Evolutionary conservation across 306 rosid species (phyloP), one percentile per base, ranked within the genome.

Genomic region (Herpetospermum pedunculosum): DNA sequence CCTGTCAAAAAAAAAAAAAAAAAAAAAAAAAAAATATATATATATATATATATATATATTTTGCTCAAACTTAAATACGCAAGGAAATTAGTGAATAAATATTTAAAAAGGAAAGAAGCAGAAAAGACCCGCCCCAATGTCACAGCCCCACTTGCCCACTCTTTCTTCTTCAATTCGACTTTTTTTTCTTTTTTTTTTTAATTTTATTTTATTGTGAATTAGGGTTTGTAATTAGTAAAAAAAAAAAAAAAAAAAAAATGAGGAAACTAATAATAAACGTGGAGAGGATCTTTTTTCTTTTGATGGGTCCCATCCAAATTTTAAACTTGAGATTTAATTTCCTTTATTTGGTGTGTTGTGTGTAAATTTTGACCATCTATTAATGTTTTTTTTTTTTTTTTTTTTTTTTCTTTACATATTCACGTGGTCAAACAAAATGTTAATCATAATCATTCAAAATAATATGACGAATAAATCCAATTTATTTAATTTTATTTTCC

Each of bases 311-410:
- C 57, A 37, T 63, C 37, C 47, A n/a, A n/a, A n/a, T n/a, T n/a
- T 25, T 9, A 63, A 63, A 35, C 70, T 34, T 34, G 41, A 63
- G 78, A 73, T 77, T 58, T 64, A 16, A 73, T 35, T 47, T 55
- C 13, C 77, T 72, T 74, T 76, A 12, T 67, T 64, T 63, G 70
- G 32, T 72, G 73, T 67, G 75, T 57, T 62, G 38, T 73, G 78
- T 70, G 25, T 19, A 65, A 40, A 71, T 59, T 78, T 85, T 91
- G 81, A 87, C 89, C 43, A 49, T 54, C 89, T 77, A 85, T 81
- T 75, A 79, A 69, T 59, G 70, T 88, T 63, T 67, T 25, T 1
- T 4, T 25, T 54, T 57, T 12, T 29, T 32, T 19, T 64, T 29
- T 10, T 1, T 6, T 29, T n/a, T 63, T 64, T 38, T 14, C 23